Base-by-base conservation (phyloP, 139 green algal genomes). In the Chlorella sp. region DNA sequence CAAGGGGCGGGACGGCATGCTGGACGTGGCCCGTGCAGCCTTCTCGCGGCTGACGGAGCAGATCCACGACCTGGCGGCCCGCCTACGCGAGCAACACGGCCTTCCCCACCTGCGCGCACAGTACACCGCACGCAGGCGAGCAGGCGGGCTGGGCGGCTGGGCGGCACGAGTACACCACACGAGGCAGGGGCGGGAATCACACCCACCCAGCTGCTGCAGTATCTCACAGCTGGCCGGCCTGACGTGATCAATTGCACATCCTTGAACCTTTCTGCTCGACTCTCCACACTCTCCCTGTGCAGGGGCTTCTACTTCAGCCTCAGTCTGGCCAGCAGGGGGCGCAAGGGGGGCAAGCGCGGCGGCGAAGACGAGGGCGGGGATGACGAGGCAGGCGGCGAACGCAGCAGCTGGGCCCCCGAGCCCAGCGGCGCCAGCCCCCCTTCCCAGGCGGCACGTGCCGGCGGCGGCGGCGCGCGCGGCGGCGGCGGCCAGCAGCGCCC, bases 21-120 rank as follows among this genome's bases (percentile, higher is more conserved):
- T 98, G 69, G 93, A 96, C 53, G 58, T 97, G n/a, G 88, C 90
- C 0, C 83, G 94, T 27, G 50, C 62, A 31, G 85, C 71, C 56
- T 97, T 98, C 74, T 94, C 84, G 58, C 83, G 88, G 12, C 80
- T 89, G n/a, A 97, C 91, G 2, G 89, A 97, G 69, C 67, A 77
- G 31, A 83, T 95, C 23, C 91, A 97, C 63, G 70, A 88, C 23
- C 82, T 96, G 60, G 90, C 84, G 1, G 87, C 86, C 23, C 53
- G 74, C 17, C 36, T 77, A 41, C 62, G 64, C 29, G 51, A 84
- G 35, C 53, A 87, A 56, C 63, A 83, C 46, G 8, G 38, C 51
- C 76, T 90, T 29, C 77, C 76, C 19, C 46, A 55, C 43, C n/a
- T 90, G 63, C 79, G 90, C 79, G 75, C 90, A 15, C 73, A 74